Evolutionary conservation across 352 stramenopile genomes (phyloP), one percentile per base, ranked within the genome.

Genomic region (Thalassiosira exigua): DNA sequence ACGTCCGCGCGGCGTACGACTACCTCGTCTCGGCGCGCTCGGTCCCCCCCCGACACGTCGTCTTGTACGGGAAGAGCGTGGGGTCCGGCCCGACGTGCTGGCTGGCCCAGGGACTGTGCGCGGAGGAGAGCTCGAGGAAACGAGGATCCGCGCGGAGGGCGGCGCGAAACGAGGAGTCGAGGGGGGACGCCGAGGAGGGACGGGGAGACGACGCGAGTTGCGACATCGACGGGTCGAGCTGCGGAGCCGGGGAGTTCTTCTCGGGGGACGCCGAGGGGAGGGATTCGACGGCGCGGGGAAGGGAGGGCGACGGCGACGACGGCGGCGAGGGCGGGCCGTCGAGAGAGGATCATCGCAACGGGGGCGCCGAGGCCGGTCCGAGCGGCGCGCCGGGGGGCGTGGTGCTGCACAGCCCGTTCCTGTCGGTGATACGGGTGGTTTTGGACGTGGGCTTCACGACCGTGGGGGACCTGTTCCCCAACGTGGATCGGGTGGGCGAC

Each of bases 401-500:
- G n/a, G 91, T 94, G 64, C 76, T 94, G 27, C 89, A 94, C 75
- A 84, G 86, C 27, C 87, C 89, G 17, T 94, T 94, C 74, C 59
- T 92, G n/a, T 92, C 85, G 14, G 87, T 94, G 21, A 91, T 88
- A 51, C 66, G 89, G 22, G 87, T 94, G 42, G 85, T 94, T 5
- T 30, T 93, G 2, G 87, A 93, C 30, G 84, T 78, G 33, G 89
- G 89, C 14, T 94, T 84, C 61, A 93, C 87, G 19, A 46, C 92
- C 0, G 79, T 81, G 24, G 84, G 84, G 4, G 89, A 94, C 68
- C 84, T 87, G 66, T 94, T 94, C 60, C 81, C 85, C 2, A 94
- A 94, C 69, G 84, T 93, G 9, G 89, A 94, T 65, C 81, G 86
- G 69, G 75, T 73, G 1, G 86, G 82, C 14, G 82, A 67, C 4